Evolutionary conservation across 2,329 filamentous ascomycete genomes (phyloP), one percentile per base, ranked within the genome.

Genomic region (Nannizziopsis arthrosporioides): DNA sequence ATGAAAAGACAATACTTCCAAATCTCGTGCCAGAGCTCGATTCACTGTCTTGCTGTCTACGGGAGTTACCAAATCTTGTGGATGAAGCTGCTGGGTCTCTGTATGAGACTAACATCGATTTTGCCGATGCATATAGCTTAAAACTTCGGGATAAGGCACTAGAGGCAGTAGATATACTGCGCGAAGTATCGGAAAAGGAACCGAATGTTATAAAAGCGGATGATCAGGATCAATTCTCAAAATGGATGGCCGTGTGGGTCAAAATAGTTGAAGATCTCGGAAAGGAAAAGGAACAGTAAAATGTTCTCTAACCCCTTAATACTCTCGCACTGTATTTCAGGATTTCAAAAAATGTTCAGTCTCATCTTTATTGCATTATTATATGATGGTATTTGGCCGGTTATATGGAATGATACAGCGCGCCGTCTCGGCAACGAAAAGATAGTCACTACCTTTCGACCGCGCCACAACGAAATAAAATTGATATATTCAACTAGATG

Each of bases 201-300:
- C 82, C 84, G 39, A 78, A 44, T 5, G 35, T 22, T 81, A 56
- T 61, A 64, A 5, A 67, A 67, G 75, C 73, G 0, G 72, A 75
- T 0, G 73, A 77, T 48, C 59, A 81, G 42, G 88, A 94, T 58
- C 85, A 83, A 57, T 94, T 93, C 59, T 83, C 81, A 0, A 71
- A 76, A 12, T 94, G 88, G 88, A 78, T 75, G n/a, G 71, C 68
- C 42, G 77, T 74, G 44, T 80, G 75, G 74, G 51, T 63, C 34
- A 66, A 63, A 41, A 69, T 71, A 18, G 55, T 74, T 47, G 63
- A 68, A 17, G 65, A 68, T 52, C 62, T 69, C 30, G 59, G 58
- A 55, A 66, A 61, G 52, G 54, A 62, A 9, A 51, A 34, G 31
- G 10, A 42, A 36, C 7, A 18, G 38, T 38, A 14, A 32, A 42